Base-by-base conservation (phyloP, 2,329 filamentous ascomycete genomes). In the Pseudocercospora cruenta region DNA sequence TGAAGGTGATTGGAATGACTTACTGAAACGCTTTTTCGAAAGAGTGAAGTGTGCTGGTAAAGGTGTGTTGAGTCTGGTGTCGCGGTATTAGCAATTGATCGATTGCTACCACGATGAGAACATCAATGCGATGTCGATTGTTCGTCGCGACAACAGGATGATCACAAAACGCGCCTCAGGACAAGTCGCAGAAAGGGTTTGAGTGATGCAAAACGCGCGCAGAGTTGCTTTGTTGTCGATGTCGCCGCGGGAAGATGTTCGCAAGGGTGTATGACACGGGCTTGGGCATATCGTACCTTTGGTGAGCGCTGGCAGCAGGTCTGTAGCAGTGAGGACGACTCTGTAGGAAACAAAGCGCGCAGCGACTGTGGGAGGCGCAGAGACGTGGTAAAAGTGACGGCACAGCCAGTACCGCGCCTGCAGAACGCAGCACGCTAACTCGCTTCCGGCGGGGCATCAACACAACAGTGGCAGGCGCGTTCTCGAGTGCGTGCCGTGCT, bases 11-110 rank as follows among this genome's bases (percentile, higher is more conserved):
- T 45, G 58, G 62, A 65, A 36, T 58, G 60, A 69, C 69, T 70
- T 67, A 64, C 62, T 60, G 60, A 58, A 53, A 67, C 64, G 58
- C 33, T 67, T 67, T 55, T 60, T 67, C 64, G 64, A 63, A 60
- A 49, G n/a, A 58, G 47, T 28, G 55, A 53, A 14, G 55, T 21
- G 58, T 36, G 33, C n/a, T 60, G 57, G 60, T 31, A 26, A 57
- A 47, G 60, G 47, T 53, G 60, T 60, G 64, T 55, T 45, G 57
- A 19, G 60, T 60, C 57, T 63, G 60, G 28, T 33, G 24, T 24
- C 39, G 57, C 6, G 4, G 24, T 45, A 57, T 63, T 58, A 65
- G 65, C 36, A 62, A 60, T 55, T 62, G 60, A 59, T 67, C 59
- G 63, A 36, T 63, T 43, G 31, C 19, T 24, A 58, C 16, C 55